These are phyloP conservation scores for Vaccinium darrowii DNA, from an alignment of 148 eudicot genomes.

Conservation along the genomic window DNA sequence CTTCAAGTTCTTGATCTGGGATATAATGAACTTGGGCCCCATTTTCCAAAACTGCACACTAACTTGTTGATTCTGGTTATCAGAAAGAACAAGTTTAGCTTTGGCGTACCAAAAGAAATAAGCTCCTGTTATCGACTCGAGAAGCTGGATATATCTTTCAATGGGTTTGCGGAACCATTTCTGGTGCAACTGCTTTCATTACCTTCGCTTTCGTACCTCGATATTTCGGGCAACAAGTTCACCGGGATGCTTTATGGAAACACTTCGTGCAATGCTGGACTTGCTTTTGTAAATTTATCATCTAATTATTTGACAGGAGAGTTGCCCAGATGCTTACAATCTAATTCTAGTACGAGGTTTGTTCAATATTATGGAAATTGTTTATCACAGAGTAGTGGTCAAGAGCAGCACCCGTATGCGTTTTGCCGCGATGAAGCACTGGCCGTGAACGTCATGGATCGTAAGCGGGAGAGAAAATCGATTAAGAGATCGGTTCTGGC, in stretches of 20 bases:
- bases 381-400: constrained; percentile 26
- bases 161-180: constrained; percentile 46
- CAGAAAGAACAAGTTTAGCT: constrained; percentile 54
- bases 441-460: constrained; percentile 58
- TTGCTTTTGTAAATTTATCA: constrained; percentile 52
- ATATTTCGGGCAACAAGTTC: constrained; percentile 50
- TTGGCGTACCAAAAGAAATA: constrained; percentile 38
- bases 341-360: constrained; percentile 13
- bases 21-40: constrained; percentile 66
- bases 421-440: constrained; percentile 64
- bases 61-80: constrained; percentile 53
- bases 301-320: constrained; percentile 57
- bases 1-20: constrained; percentile 73
- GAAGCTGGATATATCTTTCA: constrained; percentile 54
- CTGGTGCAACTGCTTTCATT: constrained; percentile 35
- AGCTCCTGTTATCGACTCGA: constrained; percentile 44
- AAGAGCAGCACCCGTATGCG: constrained; percentile 40
- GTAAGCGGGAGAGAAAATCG: constrained; percentile 19
- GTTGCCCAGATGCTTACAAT: constrained; percentile 51
- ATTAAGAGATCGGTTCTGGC: constrained; percentile 53
- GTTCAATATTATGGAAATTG: constrained; percentile 51
- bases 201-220: constrained; percentile 48
- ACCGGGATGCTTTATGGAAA: constrained; percentile 46
- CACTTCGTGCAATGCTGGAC: constrained; percentile 40
- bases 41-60: constrained; percentile 50